Conservation (phyloP, 495 filamentous ascomycete genomes). For the Pyronema omphalodes region DNA sequence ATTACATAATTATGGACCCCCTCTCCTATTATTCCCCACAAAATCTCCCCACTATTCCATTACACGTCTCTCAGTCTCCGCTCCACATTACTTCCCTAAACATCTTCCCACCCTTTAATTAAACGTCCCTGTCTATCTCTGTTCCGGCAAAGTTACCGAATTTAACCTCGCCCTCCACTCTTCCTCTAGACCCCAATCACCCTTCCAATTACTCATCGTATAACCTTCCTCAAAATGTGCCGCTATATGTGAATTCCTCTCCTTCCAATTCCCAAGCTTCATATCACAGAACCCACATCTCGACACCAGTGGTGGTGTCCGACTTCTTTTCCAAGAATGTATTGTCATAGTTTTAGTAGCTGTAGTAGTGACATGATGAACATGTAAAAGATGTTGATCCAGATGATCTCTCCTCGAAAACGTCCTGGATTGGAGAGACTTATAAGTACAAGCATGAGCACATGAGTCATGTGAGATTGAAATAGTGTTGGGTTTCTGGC, state of each 20-base stretch:
- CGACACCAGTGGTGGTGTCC: constrained; percentile 40
- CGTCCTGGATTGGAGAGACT: constrained; percentile 44
- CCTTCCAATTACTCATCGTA: constrained; percentile 52
- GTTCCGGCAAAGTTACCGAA: too few relatives aligned
- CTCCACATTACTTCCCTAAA: too few relatives aligned
- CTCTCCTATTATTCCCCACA: too few relatives aligned
- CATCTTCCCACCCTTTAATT: too few relatives aligned
- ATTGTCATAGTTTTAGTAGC: constrained; percentile 33
- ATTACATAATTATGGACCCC: too few relatives aligned
- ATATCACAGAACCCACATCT: constrained; percentile 54
- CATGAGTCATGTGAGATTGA: constrained; percentile 22
- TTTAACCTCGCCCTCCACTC: background rate
- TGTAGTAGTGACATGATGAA: constrained; percentile 33
- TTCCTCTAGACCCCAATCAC: constrained; percentile 39
- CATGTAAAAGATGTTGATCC: constrained; percentile 60
- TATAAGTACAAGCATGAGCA: constrained; percentile 35
- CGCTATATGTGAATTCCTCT: constrained; percentile 44
- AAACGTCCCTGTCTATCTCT: too few relatives aligned
- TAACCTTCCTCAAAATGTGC: constrained; percentile 49
- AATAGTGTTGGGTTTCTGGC: background rate
- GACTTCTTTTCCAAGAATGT: constrained; percentile 48
- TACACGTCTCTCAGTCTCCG: too few relatives aligned
- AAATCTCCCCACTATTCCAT: too few relatives aligned
- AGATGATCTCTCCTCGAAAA: constrained; percentile 78
- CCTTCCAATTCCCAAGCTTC: constrained; percentile 41